Evolutionary conservation across 768 basidiomycete species (phyloP), one percentile per base, ranked within the genome.

Genomic region (Russula emetica): DNA sequence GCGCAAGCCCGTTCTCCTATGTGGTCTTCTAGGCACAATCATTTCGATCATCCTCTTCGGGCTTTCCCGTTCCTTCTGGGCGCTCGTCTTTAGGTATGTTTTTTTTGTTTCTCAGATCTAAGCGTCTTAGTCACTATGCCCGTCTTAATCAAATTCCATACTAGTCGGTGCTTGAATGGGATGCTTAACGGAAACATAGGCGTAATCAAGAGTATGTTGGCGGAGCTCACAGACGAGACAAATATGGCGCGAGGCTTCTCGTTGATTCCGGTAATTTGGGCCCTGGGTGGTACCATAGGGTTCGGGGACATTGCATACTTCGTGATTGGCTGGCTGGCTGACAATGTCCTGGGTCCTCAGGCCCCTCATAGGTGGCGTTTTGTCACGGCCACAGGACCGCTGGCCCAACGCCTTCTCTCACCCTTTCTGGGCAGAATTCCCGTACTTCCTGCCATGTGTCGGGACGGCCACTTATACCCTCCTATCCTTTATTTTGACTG

Each of bases 191-290:
- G 63, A 20, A 65, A 65, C 50, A 62, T 65, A 32, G 82, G 85
- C 5, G 86, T 90, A 30, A 85, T 89, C 79, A 90, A 89, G 70
- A 86, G 83, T 67, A 82, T 84, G 69, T 78, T 89, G 75, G 86
- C 80, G 0, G 86, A 88, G 63, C 71, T 88, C 38, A 86, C 86
- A 0, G 85, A 87, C 69, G 73, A 79, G 0, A 80, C 82, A 1
- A 88, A 88, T 69, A 78, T 80, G 57, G 79, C 80, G 10, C 72
- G 74, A 32, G 80, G 72, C 0, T 75, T 78, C 38, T 70, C 75
- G 6, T 62, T 74, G 34, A 62, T 79, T 26, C 77, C 78, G 3
- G 67, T 78, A 0, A 68, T 72, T 6, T 58, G 62, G 51, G 62
- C 62, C 10, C 26, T 49, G 22, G 65, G 52, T 22, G 63, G 55